Percentiles rank a stretch among this genome's conserved stretches.
Conservation (phyloP, 192 early-diverging fungal species). For the Rhizophagus sp. region DNA sequence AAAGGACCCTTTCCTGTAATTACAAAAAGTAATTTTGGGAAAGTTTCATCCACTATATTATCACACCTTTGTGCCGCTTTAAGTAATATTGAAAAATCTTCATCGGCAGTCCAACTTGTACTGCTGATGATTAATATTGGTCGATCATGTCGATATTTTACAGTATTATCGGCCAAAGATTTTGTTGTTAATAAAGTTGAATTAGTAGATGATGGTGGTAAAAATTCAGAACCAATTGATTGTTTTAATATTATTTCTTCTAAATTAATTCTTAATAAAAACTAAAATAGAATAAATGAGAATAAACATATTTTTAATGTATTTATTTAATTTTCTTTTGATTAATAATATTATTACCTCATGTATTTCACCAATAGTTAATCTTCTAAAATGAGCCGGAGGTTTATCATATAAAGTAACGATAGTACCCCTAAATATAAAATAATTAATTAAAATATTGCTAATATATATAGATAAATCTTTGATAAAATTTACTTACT, state of each 20-base stretch:
- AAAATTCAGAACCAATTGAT: slow-evolving; percentile 42
- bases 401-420: slow-evolving; percentile 83
- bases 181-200: slow-evolving; percentile 51
- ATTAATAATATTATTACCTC: slow-evolving; percentile 38
- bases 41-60: slow-evolving; percentile 27
- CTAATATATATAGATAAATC: not conserved
- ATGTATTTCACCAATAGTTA: slow-evolving; percentile 66
- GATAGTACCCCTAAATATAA: slow-evolving; percentile 59
- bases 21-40: slow-evolving; percentile 71
- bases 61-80: slow-evolving; percentile 66
- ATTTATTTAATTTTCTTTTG: too few relatives aligned
- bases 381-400: slow-evolving; percentile 71
- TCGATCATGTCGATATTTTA: slow-evolving; percentile 53
- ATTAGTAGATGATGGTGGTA: slow-evolving; percentile 33
- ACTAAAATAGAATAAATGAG: slow-evolving; percentile 26
- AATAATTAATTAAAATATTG: not conserved
- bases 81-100: slow-evolving; percentile 87
- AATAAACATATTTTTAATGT: not conserved
- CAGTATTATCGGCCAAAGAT: slow-evolving; percentile 26
- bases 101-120: slow-evolving; percentile 96
- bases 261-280: slow-evolving; percentile 44
- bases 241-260: slow-evolving; percentile 46
- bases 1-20: slow-evolving; percentile 94
- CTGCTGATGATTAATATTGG: slow-evolving; percentile 83
- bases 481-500: slow-evolving; percentile 45